Evolutionary conservation across 2,329 filamentous ascomycete species (phyloP), one percentile per base, ranked within the genome.

Genomic region (Talaromyces sp.): DNA sequence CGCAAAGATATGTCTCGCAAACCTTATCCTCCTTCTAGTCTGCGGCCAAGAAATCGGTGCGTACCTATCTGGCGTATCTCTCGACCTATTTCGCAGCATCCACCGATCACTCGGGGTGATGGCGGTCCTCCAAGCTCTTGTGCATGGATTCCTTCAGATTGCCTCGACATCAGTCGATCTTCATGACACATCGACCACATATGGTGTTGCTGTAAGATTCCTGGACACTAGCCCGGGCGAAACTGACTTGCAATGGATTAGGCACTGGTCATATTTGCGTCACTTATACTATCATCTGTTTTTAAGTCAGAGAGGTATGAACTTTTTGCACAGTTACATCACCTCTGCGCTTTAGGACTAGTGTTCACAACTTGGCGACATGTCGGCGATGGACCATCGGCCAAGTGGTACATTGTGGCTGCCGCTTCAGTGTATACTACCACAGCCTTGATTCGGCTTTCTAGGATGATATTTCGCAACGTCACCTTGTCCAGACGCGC

Each of bases 321-420:
- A 41, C 11, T 68, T 43, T 63, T 66, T 37, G n/a, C 63, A 7
- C 66, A 60, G 41, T 37, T 43, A 43, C 56, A 68, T 60, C 37
- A 24, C 39, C 45, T 24, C 39, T 63, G 56, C 39, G 57, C 50
- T 19, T 35, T 63, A 8, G 50, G 61, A 19, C 49, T 57, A 31
- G 14, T 62, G 33, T 50, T 60, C 33, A 13, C 43, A 41, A 50
- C 61, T 31, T 67, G 49, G 58, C 54, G 57, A 27, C 49, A 67
- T 50, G 33, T 62, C 14, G 10, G 39, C 45, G 66, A 58, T 2
- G 37, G 62, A 37, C 27, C 45, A 33, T 66, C 71, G 35, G 57
- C 64, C 9, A 61, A 52, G 9, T 19, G 64, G 19, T 70, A 68
- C 59, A 41, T 70, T 14, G 67, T 66, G 35, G 68, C 69, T 61